A percentile compares a stretch with the other conserved stretches of the same genome.
phyloP scores from a whole-genome alignment of 2,329 filamentous ascomycete genomes.

The Dothistroma pini region DNA sequence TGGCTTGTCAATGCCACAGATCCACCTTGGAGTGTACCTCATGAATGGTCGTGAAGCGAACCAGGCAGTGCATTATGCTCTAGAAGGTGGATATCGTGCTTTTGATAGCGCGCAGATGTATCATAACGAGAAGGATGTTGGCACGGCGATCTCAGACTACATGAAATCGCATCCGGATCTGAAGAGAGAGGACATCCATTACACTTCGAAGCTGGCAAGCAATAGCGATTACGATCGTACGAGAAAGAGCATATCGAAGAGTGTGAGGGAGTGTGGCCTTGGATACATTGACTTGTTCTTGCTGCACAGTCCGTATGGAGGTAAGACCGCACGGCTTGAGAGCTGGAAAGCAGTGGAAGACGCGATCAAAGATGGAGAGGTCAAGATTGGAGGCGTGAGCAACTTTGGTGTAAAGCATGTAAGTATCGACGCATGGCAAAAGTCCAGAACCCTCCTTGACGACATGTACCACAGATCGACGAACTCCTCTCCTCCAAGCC shows the following conservation, averaged over 20 bases:
- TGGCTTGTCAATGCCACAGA: slow-evolving; percentile 63
- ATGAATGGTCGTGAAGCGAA: slow-evolving; percentile 61
- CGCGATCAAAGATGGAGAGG: slow-evolving; percentile 67
- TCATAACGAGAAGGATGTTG: slow-evolving; percentile 68
- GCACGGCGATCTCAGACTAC: slow-evolving; percentile 54
- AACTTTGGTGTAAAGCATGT: slow-evolving; percentile 76
- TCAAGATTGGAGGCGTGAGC: slow-evolving; percentile 68
- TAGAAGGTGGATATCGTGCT: slow-evolving; percentile 47
- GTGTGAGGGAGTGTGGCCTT: slow-evolving; percentile 61
- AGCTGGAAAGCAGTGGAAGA: slow-evolving; percentile 77
- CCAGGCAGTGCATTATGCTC: slow-evolving; percentile 47
- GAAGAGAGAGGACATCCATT: slow-evolving; percentile 68
- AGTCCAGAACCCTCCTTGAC: not conserved
- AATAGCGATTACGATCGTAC: slow-evolving; percentile 66
- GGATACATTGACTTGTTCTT: slow-evolving; percentile 78
- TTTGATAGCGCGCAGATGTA: slow-evolving; percentile 64
- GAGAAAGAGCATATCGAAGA: slow-evolving; percentile 61
- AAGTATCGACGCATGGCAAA: slow-evolving; percentile 34
- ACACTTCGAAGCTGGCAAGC: slow-evolving; percentile 72
- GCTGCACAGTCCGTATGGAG: slow-evolving; percentile 75
- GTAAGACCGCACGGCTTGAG: slow-evolving; percentile 61
- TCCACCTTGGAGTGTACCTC: slow-evolving; percentile 72
- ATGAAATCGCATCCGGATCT: slow-evolving; percentile 39
- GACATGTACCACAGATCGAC: slow-evolving; percentile 52
- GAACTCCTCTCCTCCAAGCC: slow-evolving; percentile 64